phyloP scores from a whole-genome alignment of 306 rosid genomes.

The Chamaecrista fasciculata region DNA sequence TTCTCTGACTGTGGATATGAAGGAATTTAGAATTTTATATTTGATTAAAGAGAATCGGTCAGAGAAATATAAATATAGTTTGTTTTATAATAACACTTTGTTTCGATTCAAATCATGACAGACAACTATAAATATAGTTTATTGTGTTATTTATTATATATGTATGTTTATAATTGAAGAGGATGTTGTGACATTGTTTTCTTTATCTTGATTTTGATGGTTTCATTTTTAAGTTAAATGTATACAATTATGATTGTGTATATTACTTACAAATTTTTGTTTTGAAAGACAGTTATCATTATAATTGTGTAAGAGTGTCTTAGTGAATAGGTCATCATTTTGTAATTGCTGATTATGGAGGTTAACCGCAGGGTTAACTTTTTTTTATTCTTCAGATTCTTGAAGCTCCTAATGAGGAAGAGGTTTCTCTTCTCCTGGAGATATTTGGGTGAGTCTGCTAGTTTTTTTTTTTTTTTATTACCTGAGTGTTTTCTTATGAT shows the following conservation, averaged over 20 bases:
- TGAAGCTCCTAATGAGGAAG: conserved; percentile 86
- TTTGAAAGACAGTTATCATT: not conserved
- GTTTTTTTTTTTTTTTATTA: conserved; percentile 4
- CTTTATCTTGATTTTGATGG: not conserved
- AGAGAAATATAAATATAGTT: too few relatives aligned
- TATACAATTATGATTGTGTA: not conserved
- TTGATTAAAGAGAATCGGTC: too few relatives aligned
- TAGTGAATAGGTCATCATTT: conserved; percentile 23
- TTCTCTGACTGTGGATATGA: not conserved
- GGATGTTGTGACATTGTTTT: not conserved
- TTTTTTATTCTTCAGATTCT: conserved; percentile 84
- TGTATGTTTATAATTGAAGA: not conserved
- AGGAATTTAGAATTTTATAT: conserved; percentile 12
- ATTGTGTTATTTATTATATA: too few relatives aligned
- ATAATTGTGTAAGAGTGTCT: conserved; percentile 32
- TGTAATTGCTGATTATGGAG: conserved; percentile 54
- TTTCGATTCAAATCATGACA: not conserved
- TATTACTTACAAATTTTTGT: not conserved
- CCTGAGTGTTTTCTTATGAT: conserved; percentile 20
- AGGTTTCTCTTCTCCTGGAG: conserved; percentile 90
- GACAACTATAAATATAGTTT: not conserved
- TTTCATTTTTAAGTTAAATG: not conserved
- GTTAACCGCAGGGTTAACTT: conserved; percentile 62
- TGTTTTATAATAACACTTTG: not conserved
- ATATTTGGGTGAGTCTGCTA: conserved; percentile 83